phyloP scores from a whole-genome alignment of 352 stramenopile species.

The Blastocystis hominis region DNA sequence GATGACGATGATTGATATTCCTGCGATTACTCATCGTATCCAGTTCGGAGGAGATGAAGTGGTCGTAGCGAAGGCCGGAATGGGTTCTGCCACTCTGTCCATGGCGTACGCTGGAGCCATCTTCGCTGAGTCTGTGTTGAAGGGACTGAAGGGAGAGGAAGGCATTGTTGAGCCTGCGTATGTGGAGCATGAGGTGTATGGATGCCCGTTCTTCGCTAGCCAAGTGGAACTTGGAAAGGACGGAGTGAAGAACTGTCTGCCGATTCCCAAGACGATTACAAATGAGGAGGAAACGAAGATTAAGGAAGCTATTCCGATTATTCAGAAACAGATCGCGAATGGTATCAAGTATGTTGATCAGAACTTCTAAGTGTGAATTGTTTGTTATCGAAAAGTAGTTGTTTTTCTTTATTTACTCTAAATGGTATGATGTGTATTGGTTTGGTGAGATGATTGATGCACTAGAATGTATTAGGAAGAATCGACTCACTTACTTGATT shows the following conservation, averaged over 20 bases:
- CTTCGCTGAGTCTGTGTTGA: slow-evolving; percentile 82
- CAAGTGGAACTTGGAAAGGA: slow-evolving; percentile 74
- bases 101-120: slow-evolving; percentile 95
- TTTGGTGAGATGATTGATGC: neutral
- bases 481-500: neutral
- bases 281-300: slow-evolving; percentile 51
- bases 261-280: slow-evolving; percentile 74
- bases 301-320: slow-evolving; percentile 16
- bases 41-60: slow-evolving; percentile 90
- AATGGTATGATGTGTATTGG: neutral
- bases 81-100: slow-evolving; percentile 90
- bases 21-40: slow-evolving; percentile 86
- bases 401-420: slow-evolving; percentile 10
- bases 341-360: slow-evolving; percentile 31
- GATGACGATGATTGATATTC: slow-evolving; percentile 84
- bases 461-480: neutral
- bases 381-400: too few species aligned
- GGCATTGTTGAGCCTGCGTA: slow-evolving; percentile 90
- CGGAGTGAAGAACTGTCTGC: slow-evolving; percentile 84
- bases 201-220: slow-evolving; percentile 83
- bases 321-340: slow-evolving; percentile 43
- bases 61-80: slow-evolving; percentile 77
- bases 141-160: slow-evolving; percentile 83
- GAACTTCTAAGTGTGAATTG: slow-evolving; percentile 18
- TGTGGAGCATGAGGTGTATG: slow-evolving; percentile 87